A percentile compares a stretch with the other conserved stretches of the same genome.
These are phyloP conservation scores for Setaria viridis DNA, from an alignment of 202 grass and related monocot genomes.

Conservation along the genomic window DNA sequence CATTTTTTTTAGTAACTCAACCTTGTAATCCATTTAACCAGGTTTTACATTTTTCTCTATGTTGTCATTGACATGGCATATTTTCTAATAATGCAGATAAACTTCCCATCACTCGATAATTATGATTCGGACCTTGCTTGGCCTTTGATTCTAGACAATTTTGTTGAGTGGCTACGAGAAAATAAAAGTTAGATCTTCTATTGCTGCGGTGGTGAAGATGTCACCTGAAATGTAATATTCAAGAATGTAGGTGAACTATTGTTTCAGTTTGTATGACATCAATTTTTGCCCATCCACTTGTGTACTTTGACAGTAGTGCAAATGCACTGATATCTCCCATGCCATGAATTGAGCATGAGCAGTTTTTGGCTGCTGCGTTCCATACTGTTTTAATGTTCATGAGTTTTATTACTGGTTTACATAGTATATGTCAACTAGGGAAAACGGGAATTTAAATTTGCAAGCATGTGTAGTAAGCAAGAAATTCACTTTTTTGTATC, in stretches of 20 bases:
- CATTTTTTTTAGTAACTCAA: slow-evolving; percentile 13
- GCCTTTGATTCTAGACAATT: slow-evolving; percentile 99
- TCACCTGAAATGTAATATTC: slow-evolving; percentile 46
- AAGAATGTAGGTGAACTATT: slow-evolving; percentile 49
- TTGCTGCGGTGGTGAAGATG: slow-evolving; percentile 28
- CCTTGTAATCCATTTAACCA: neutral
- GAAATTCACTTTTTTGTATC: neutral
- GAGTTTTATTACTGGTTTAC: neutral
- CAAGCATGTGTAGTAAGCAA: slow-evolving; percentile 18
- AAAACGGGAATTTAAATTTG: neutral
- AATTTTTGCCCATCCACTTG: neutral
- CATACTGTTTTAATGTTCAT: neutral
- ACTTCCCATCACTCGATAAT: slow-evolving; percentile 95
- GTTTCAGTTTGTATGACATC: slow-evolving; percentile 8
- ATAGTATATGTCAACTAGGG: neutral
- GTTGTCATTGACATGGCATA: slow-evolving; percentile 12
- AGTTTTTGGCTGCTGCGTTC: neutral
- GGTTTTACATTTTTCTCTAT: slow-evolving; percentile 14
- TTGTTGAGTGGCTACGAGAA: slow-evolving; percentile 93
- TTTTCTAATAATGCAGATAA: slow-evolving; percentile 69
- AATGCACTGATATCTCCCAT: neutral
- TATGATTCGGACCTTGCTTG: slow-evolving; percentile 90
- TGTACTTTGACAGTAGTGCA: neutral
- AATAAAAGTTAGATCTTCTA: slow-evolving; percentile 66
- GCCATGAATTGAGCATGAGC: neutral